phyloP scores from a whole-genome alignment of 345 rosid species.

The Heritiera fomes region DNA sequence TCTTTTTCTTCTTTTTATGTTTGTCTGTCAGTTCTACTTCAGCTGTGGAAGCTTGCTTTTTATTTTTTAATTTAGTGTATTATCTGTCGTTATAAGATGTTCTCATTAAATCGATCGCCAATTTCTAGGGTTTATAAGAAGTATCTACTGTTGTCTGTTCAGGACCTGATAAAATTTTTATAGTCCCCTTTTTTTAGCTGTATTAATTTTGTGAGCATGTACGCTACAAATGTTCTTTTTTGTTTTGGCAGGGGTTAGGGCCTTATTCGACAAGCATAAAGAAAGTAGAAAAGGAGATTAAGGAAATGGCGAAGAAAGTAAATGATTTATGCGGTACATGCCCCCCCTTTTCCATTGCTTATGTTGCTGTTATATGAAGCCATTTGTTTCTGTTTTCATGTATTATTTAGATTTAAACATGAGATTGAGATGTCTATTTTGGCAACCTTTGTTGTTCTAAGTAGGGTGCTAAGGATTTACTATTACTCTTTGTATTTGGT shows the following conservation, averaged over 20 bases:
- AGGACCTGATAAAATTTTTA: not conserved
- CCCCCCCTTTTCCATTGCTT: not conserved
- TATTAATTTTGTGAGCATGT: not conserved
- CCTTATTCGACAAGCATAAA: conserved; percentile 85
- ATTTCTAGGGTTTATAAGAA: not conserved
- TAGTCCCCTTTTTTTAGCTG: not conserved
- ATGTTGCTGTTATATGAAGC: not conserved
- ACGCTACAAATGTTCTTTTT: not conserved
- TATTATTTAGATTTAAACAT: not conserved
- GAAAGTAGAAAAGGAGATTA: conserved; percentile 89
- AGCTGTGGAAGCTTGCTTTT: not conserved
- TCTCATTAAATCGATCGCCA: not conserved
- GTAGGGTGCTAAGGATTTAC: not conserved
- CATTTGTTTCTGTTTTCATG: not conserved
- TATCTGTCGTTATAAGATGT: not conserved
- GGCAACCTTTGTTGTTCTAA: not conserved
- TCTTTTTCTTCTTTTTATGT: not conserved
- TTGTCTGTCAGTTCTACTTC: not conserved
- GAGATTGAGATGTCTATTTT: not conserved
- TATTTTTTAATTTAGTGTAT: not conserved
- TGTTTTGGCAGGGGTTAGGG: conserved; percentile 71
- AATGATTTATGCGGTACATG: conserved; percentile 82
- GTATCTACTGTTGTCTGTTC: not conserved
- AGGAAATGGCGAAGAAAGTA: conserved; percentile 85
- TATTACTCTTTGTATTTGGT: not conserved